Base-by-base conservation (phyloP, 2,329 filamentous ascomycete genomes). In the Sarocladiaceae sp. region DNA sequence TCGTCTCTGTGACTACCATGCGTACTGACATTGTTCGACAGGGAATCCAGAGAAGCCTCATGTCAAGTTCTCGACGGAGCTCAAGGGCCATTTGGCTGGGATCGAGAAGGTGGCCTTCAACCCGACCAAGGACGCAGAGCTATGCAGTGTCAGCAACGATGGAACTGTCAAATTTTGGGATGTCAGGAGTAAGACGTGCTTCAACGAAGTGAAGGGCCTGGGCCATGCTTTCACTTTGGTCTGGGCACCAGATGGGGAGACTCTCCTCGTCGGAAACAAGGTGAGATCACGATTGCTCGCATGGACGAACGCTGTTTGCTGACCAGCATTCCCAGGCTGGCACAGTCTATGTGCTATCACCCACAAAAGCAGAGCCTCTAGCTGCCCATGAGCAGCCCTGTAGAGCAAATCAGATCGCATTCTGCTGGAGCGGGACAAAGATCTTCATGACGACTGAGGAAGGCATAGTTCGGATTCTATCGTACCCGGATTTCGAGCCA, bases 81-180 rank as follows among this genome's bases (percentile, higher is more conserved):
- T 92, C 55, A 85, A 84, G 59, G 84, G 86, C 25, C 83, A 88
- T 65, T 63, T 75, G 5, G 77, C 82, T 23, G 68, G 78, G 25
- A 83, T 92, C 42, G 88, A 91, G 63, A 87, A 87, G 62, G 83
- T 93, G 1, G 85, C 84, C 2, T 93, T 90, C 69, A 89, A 90
- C 62, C 88, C 88, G 0, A 78, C 80, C 54, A 88, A 85, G 64
- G 88, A 93, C 64, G 83, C 86, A 3, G 86, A 92, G 68, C 74
- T 93, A 8, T 89, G 86, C 58, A 90, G 85, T 63, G 79, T 88
- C 51, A 87, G 86, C 58, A 79, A 75, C 40, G 88, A 93, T 63
- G 88, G 88, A 2, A 80, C 85, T 28, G 83, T 88, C 55, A 83
- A 87, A 63, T 83, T 93, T 59, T 93, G 88, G 88, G 88, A 93